Base-by-base conservation (phyloP, 306 rosid species). In the Cucurbita maxima region DNA sequence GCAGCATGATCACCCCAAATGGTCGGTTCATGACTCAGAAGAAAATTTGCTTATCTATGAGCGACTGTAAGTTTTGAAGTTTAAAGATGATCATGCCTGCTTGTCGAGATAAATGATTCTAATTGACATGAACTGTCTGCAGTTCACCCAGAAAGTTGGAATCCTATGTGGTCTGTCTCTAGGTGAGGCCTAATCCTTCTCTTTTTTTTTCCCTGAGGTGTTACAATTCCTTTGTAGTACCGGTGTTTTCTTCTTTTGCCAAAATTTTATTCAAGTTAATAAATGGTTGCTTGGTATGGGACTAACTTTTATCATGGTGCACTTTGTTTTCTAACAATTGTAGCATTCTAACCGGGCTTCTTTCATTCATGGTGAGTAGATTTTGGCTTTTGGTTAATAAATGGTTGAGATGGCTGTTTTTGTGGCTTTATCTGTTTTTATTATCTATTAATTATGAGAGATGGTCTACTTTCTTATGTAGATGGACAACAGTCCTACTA, bases 81-180 rank as follows among this genome's bases (percentile, higher is more conserved):
- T 37, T 62, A 45, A 61, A 41, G 44, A 50, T 57, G 71, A 79
- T 51, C 56, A 77, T 69, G 37, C 30, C 30, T 76, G 22, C 60
- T 64, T 25, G 20, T 59, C 3, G 58, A 38, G 53, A 54, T 45
- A 66, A 62, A 36, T 73, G 38, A 47, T 50, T 62, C 81, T 19
- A 81, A 50, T 11, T 34, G 72, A 22, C 44, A 75, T 80, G 79
- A 48, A 82, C 52, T 16, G 61, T 75, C 73, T 81, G 84, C 85
- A 91, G 99, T 91, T 84, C 99, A 94, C 84, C 99, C 99, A 5
- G 99, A 94, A 84, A 89, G 88, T 85, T 94, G 99, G 99, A 94
- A 94, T 86, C 99, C 99, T 14, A 89, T 94, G 97, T 94, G 99
- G 99, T 94, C 97, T 9, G 97, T 89, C 15, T 89, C 99, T 71